Evolutionary conservation across 2,329 filamentous ascomycete genomes (phyloP), one percentile per base, ranked within the genome.

Genomic region (Sarocladium oryzae): DNA sequence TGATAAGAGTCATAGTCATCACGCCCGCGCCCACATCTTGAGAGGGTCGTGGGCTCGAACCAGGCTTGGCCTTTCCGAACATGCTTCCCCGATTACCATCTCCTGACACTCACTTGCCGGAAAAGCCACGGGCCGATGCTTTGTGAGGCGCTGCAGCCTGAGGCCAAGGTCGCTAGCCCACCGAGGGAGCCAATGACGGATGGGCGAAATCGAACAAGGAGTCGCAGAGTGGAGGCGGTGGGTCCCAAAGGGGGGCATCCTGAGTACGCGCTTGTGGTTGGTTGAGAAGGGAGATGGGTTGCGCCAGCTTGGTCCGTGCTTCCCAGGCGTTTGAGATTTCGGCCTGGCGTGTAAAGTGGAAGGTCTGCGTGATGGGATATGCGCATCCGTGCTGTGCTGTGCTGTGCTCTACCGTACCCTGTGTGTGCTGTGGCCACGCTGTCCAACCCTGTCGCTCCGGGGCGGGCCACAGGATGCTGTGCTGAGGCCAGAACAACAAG

Each of bases 1-100:
- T 26, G 28, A 48, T 48, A 48, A 48, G 43, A 48, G 43, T 48
- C 43, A 48, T 48, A 48, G n/a, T 33, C 43, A 48, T 48, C 21
- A 43, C 26, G 40, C 21, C 40, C 7, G 40, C 40, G 40, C 23
- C 21, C 40, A 8, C 20, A 8, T 43, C 20, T 43, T 21, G n/a
- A 13, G n/a, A 33, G 8, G 43, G 43, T 32, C 13, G 28, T 30
- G 28, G 28, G 28, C 28, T 30, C 18, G n/a, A 41, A 18, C 37
- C 37, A 23, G 43, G 43, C 43, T 48, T 48, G 43, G 43, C 43
- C 24, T n/a, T n/a, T n/a, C n/a, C n/a, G n/a, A n/a, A 13, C 16
- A 6, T 20, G 26, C 43, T 20, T 21, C 30, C 24, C 21, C 16
- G n/a, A 43, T 7, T 43, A 23, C 40, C 21, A 11, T 16, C 16